Evolutionary conservation across 2,329 filamentous ascomycete species (phyloP).

Genomic region (Elsinoe australis): DNA sequence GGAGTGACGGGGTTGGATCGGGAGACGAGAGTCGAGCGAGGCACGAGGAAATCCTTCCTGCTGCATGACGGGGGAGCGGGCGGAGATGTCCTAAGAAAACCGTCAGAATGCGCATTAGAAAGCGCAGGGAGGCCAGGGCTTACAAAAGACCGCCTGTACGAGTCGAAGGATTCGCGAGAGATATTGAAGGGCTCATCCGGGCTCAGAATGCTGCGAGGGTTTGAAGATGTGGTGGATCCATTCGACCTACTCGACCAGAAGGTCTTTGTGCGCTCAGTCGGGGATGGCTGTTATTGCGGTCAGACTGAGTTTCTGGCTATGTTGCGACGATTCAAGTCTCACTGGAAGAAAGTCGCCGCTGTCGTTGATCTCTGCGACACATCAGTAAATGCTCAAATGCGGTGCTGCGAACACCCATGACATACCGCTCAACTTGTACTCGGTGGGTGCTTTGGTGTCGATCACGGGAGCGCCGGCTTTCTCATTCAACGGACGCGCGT

Average conservation of each 20-base stretch:
- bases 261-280: conserved; percentile 65
- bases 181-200: conserved; percentile 93
- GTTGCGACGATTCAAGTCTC: conserved; percentile 27
- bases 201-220: conserved; percentile 58
- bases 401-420: conserved; percentile 13
- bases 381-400: conserved; percentile 15
- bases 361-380: conserved; percentile 74
- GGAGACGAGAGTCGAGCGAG: conserved; percentile 68
- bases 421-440: conserved; percentile 48
- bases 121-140: conserved; percentile 31
- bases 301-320: no score
- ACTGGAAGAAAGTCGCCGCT: conserved; percentile 91
- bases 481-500: conserved; percentile 24
- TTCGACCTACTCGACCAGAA: conserved; percentile 59
- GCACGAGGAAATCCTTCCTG: conserved; percentile 58
- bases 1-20: conserved; percentile 36
- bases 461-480: conserved; percentile 32
- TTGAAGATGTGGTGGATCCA: conserved; percentile 46
- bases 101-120: conserved; percentile 17
- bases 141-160: conserved; percentile 92
- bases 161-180: conserved; percentile 93
- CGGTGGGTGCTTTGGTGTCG: conserved; percentile 39
- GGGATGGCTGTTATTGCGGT: conserved; percentile 60
- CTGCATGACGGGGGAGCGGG: conserved; percentile 65
- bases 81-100: conserved; percentile 71